These are phyloP conservation scores for Suillus bovinus DNA, from an alignment of 768 basidiomycete genomes.

Conservation along the genomic window DNA sequence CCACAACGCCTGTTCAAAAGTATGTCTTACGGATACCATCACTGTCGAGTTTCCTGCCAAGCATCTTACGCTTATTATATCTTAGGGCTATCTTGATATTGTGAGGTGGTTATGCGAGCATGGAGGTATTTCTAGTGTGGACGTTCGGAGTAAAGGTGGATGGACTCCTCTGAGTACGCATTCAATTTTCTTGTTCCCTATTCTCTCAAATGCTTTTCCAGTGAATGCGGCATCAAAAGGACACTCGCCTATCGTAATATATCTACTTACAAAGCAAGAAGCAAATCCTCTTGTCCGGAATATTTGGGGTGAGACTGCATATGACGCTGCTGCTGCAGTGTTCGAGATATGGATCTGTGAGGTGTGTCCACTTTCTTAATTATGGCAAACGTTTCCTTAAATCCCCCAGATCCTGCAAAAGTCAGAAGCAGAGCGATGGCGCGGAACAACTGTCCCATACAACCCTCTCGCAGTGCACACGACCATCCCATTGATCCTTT, in stretches of 20 bases:
- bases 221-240: conserved; percentile 90
- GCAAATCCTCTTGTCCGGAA: conserved; percentile 84
- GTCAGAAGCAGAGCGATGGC: conserved; percentile 76
- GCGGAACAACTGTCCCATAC: conserved; percentile 58
- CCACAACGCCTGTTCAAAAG: conserved; percentile 90
- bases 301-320: conserved; percentile 92
- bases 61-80: background rate
- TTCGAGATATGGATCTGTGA: conserved; percentile 93
- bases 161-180: conserved; percentile 85
- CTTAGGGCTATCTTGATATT: conserved; percentile 84
- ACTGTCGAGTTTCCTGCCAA: background rate
- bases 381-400: background rate
- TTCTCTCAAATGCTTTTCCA: conserved; percentile 26
- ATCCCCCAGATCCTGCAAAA: conserved; percentile 67
- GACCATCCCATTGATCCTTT: conserved; percentile 80
- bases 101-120: conserved; percentile 81
- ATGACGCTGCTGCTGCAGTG: conserved; percentile 85
- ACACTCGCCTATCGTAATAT: conserved; percentile 81
- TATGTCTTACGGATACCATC: conserved; percentile 26
- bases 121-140: conserved; percentile 67
- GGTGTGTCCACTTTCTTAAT: conserved; percentile 41
- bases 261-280: conserved; percentile 73
- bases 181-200: background rate
- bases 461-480: conserved; percentile 83
- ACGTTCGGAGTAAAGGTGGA: conserved; percentile 78